Evolutionary conservation across 2,329 filamentous ascomycete genomes (phyloP), one percentile per base, ranked within the genome.

Genomic region (Cytospora mali): DNA sequence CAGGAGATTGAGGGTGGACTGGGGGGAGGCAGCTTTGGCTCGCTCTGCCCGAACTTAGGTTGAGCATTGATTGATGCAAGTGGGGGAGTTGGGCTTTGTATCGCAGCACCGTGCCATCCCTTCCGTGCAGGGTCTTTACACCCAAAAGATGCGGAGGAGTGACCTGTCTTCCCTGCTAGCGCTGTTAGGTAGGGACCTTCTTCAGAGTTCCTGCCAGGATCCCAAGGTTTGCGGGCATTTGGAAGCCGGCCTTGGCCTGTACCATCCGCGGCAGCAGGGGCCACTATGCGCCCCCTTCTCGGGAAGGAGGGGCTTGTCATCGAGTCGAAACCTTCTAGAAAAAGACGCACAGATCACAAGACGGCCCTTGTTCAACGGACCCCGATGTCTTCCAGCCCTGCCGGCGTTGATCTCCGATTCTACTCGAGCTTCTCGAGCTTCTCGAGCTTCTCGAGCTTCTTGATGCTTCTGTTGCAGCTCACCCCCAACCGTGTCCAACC

Each of bases 271-370:
- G 53, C 10, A 54, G 61, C 64, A 63, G 57, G 57, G 64, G 49
- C 62, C 62, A 62, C 31, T 29, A 6, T 31, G 49, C 35, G 62
- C 33, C 29, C 62, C 46, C 33, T 53, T 33, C 51, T 56, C 54
- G 29, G 42, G 35, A 46, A 23, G 42, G 42, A 46, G 42, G 42
- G 42, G 42, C 42, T 13, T 46, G 50, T 49, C 62, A 33, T 60
- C 59, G 55, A 42, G 49, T 64, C 62, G 55, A 66, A 64, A 52
- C 33, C 62, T 66, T 66, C 64, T 66, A 64, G 64, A 66, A 66
- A 58, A 50, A 10, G 2, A 23, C 25, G 55, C 64, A 64, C 62
- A 50, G 62, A 39, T 54, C 64, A 64, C 21, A 33, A 4, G 25
- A 31, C 29, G 64, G 51, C 48, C 58, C 52, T 46, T 56, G 51